phyloP scores from a whole-genome alignment of 371 early-diverging fungal genomes.

The Mucor plumbeus region DNA sequence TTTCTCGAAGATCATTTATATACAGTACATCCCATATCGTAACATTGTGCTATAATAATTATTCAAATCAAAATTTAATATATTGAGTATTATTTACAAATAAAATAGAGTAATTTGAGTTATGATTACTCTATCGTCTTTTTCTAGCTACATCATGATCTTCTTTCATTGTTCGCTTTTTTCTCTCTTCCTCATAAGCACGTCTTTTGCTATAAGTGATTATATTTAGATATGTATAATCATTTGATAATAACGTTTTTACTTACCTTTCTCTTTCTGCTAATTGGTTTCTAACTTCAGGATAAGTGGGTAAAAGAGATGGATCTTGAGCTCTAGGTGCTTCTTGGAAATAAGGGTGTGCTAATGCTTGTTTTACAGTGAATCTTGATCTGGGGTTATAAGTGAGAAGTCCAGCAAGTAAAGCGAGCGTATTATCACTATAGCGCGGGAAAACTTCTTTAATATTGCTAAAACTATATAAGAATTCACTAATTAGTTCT shows the following conservation, averaged over 20 bases:
- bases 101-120: too few relatives aligned
- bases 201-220: conserved; percentile 15
- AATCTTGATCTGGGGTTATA: conserved; percentile 83
- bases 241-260: not conserved
- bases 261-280: conserved; percentile 50
- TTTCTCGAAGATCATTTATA: too few relatives aligned
- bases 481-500: not conserved
- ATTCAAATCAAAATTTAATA: not conserved
- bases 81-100: not conserved
- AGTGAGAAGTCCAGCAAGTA: conserved; percentile 79
- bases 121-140: conserved; percentile 8
- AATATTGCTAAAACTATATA: conserved; percentile 58
- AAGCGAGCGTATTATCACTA: conserved; percentile 65
- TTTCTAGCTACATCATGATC: conserved; percentile 1
- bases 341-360: conserved; percentile 81
- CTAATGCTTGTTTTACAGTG: conserved; percentile 72
- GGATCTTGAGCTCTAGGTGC: conserved; percentile 68
- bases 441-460: conserved; percentile 64
- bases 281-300: conserved; percentile 63
- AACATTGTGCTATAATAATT: too few relatives aligned
- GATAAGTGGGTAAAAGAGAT: conserved; percentile 68
- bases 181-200: conserved; percentile 28
- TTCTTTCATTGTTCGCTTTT: conserved; percentile 18
- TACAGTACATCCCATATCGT: too few relatives aligned
- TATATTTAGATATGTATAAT: too few relatives aligned